Percentiles rank a stretch among this genome's conserved stretches.
These are phyloP conservation scores for Cercospora brassicicola DNA, from an alignment of 2,329 filamentous ascomycete genomes.

Conservation along the genomic window DNA sequence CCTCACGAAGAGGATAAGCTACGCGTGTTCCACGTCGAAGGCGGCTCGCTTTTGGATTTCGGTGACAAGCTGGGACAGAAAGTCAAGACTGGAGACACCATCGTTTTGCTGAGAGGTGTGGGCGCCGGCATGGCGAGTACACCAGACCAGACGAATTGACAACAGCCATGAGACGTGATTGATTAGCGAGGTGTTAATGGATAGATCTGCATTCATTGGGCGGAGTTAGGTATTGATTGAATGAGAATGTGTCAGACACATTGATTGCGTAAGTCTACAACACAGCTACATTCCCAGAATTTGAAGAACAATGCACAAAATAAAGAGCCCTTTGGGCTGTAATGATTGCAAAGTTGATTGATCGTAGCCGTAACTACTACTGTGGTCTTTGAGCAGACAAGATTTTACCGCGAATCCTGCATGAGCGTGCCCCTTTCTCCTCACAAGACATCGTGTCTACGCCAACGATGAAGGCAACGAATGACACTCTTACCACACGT, in stretches of 20 bases:
- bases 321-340: no score
- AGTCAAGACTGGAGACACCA: slow-evolving; percentile 79
- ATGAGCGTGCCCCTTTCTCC: no score
- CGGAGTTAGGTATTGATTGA: neutral
- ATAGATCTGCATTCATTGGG: neutral
- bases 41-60: slow-evolving; percentile 81
- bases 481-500: no score
- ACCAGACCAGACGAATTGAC: slow-evolving; percentile 29
- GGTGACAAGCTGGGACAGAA: slow-evolving; percentile 75
- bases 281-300: neutral
- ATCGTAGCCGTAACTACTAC: no score
- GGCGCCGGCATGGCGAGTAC: slow-evolving; percentile 57
- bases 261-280: neutral
- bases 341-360: no score
- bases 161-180: neutral
- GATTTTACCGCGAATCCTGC: no score
- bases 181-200: neutral
- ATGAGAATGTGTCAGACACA: neutral
- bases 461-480: no score
- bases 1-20: slow-evolving; percentile 75
- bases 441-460: no score
- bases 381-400: no score
- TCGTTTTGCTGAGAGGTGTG: slow-evolving; percentile 83
- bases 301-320: no score
- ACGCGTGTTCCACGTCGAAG: slow-evolving; percentile 89